Evolutionary conservation across 192 early-diverging fungal genomes (phyloP).

Genomic region (Umbelopsis isabellina): DNA sequence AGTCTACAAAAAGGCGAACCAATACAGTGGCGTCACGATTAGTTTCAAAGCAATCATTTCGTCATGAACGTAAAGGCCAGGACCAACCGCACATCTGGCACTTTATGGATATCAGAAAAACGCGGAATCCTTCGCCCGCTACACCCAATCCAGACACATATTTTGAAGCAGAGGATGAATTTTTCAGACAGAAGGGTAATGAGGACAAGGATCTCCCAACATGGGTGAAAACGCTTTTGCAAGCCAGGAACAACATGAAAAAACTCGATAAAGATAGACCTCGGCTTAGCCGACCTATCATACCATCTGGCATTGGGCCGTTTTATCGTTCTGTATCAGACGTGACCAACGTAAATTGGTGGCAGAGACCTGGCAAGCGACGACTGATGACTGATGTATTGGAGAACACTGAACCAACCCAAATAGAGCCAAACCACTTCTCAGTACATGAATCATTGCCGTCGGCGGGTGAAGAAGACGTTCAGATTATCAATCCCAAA

Average conservation of each 20-base stretch:
- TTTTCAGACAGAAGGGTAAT: neutral
- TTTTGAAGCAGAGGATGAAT: neutral
- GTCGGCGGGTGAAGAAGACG: neutral
- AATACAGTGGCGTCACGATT: neutral
- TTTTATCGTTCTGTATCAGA: conserved; percentile 10
- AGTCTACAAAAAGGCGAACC: neutral
- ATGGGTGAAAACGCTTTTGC: neutral
- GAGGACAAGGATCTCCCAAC: neutral
- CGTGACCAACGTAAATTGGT: conserved; percentile 12
- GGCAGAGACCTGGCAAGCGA: neutral
- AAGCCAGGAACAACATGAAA: neutral
- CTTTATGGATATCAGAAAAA: conserved; percentile 6
- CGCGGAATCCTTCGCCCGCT: neutral
- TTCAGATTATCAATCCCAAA: conserved; percentile 9
- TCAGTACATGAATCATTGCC: neutral
- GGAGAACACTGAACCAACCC: conserved; percentile 1
- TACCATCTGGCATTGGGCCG: conserved; percentile 6
- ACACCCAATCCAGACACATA: neutral
- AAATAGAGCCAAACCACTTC: neutral
- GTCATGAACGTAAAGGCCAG: neutral
- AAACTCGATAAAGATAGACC: neutral
- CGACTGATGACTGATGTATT: neutral
- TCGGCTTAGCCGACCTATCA: neutral
- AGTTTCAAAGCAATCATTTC: neutral
- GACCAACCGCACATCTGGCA: neutral